Conservation (phyloP, 352 stramenopile species). For the Globisporangium nagaii region DNA sequence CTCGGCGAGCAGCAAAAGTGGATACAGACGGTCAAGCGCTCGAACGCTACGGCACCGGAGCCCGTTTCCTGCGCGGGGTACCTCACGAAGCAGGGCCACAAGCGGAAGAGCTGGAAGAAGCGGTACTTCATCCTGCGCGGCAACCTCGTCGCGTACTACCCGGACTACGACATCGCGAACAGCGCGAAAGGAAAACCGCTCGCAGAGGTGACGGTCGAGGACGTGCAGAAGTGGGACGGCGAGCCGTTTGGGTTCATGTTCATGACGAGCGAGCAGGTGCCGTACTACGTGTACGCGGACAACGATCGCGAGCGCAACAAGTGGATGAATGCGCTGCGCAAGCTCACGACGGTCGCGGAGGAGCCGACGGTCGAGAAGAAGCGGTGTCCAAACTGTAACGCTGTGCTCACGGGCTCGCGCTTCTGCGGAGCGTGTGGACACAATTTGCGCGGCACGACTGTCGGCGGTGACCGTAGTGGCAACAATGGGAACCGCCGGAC, state of each 20-base stretch:
- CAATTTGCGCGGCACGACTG: slow-evolving; percentile 75
- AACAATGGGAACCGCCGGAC: slow-evolving; percentile 16
- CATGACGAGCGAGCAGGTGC: slow-evolving; percentile 85
- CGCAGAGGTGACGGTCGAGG: slow-evolving; percentile 76
- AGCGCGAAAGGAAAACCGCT: slow-evolving; percentile 72
- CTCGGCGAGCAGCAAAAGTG: slow-evolving; percentile 79
- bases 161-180: slow-evolving; percentile 85
- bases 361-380: slow-evolving; percentile 79
- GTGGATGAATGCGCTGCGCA: slow-evolving; percentile 84
- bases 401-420: slow-evolving; percentile 79
- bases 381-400: slow-evolving; percentile 76
- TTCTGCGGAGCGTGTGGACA: slow-evolving; percentile 87
- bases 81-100: slow-evolving; percentile 87
- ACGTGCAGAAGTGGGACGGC: slow-evolving; percentile 82
- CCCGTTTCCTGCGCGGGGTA: slow-evolving; percentile 80
- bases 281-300: slow-evolving; percentile 88
- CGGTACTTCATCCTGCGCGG: slow-evolving; percentile 86
- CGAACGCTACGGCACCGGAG: slow-evolving; percentile 62
- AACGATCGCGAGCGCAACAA: slow-evolving; percentile 85
- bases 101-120: slow-evolving; percentile 90
- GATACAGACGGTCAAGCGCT: slow-evolving; percentile 65
- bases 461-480: slow-evolving; percentile 37
- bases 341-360: slow-evolving; percentile 63
- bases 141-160: slow-evolving; percentile 71
- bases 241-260: slow-evolving; percentile 89